Evolutionary conservation across 2,329 filamentous ascomycete genomes (phyloP), one percentile per base, ranked within the genome.

Genomic region (Aspergillus sp.): DNA sequence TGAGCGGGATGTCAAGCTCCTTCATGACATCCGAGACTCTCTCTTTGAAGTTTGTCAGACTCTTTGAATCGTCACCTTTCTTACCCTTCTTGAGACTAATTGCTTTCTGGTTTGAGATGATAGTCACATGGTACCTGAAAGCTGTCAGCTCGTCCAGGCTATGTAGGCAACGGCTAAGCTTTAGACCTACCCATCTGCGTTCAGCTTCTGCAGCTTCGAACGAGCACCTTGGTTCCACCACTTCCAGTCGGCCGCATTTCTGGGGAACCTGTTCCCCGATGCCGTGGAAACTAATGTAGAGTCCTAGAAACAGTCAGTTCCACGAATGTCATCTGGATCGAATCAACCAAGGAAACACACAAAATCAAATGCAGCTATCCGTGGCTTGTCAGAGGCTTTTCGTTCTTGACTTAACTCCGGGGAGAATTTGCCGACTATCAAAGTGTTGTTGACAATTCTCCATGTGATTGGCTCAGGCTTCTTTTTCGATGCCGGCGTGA

Each of bases 101-200:
- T 14, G 90, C 91, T 50, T 83, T 93, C 74, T 99, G 95, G 73
- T 99, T 99, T 61, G 90, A 96, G 50, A 99, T 76, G 48, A 98
- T 84, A 17, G 91, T 84, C 12, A 98, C 76, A 46, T 84, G 84
- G 73, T 90, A 96, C 31, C 89, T 90, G 66, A 35, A 11, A 40
- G 14, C 33, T 19, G 39, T 53, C 33, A 39, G 35, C 33, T 40
- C 21, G 43, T 39, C 19, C 19, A 12, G 31, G 3, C n/a, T 12
- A 46, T 12, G 27, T 19, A 51, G 44, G 31, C 5, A 31, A 27
- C 24, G 21, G 37, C 15, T 41, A 23, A 31, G 17, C n/a, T 21
- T 27, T 48, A 9, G 6, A 67, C 75, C 46, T 75, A 90, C 83
- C 87, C 91, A 64, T 95, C 84, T 11, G 85, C 79, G 67, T 91